Conservation (phyloP, 2,329 filamentous ascomycete species). For the Talaromyces sp. region DNA sequence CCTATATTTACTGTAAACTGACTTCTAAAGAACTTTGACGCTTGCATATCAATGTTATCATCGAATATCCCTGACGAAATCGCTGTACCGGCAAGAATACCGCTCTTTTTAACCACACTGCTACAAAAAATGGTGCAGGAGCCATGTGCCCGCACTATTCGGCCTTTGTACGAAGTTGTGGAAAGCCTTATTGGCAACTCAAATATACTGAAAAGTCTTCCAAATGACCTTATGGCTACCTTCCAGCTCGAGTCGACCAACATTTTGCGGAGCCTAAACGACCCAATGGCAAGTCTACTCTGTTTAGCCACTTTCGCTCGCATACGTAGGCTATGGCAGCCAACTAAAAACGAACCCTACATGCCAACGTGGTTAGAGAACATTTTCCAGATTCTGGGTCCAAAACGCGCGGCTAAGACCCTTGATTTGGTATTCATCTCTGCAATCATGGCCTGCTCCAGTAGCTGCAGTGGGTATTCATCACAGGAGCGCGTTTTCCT, state of each 20-base stretch:
- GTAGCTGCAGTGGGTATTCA: constrained; percentile 25
- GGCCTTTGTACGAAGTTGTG: constrained; percentile 31
- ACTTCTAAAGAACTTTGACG: constrained; percentile 22
- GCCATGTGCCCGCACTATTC: constrained; percentile 28
- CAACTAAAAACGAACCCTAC: constrained; percentile 13
- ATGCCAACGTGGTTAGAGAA: constrained; percentile 28
- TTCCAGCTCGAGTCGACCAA: constrained; percentile 35
- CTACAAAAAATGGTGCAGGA: constrained; percentile 24
- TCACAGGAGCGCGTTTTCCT: constrained; percentile 27
- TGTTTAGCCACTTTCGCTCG: constrained; percentile 38
- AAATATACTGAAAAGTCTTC: constrained; percentile 24
- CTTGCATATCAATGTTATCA: constrained; percentile 32
- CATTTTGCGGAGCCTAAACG: constrained; percentile 33
- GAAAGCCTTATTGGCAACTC: constrained; percentile 24
- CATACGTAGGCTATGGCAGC: constrained; percentile 21
- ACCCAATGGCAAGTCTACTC: constrained; percentile 37
- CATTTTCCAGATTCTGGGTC: constrained; percentile 35
- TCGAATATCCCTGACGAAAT: constrained; percentile 25
- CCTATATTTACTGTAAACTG: not conserved
- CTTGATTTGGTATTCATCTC: constrained; percentile 38
- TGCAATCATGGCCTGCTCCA: constrained; percentile 37
- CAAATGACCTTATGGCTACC: constrained; percentile 29
- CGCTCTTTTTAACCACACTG: constrained; percentile 28
- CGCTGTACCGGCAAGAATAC: constrained; percentile 28
- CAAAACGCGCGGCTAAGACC: constrained; percentile 35